phyloP scores from a whole-genome alignment of 2,329 filamentous ascomycete species.

The Hypoxylon sp. region DNA sequence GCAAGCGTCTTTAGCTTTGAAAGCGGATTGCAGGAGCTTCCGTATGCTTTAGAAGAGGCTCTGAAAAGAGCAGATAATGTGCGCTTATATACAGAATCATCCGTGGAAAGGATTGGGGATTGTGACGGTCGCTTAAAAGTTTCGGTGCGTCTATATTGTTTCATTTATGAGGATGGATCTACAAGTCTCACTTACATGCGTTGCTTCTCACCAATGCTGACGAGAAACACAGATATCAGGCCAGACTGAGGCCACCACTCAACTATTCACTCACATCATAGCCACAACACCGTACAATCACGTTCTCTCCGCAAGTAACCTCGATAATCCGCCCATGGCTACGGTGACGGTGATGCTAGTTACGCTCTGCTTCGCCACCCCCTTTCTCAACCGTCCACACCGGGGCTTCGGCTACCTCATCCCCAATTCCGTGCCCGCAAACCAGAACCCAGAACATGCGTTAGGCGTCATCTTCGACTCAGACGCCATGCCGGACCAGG shows the following conservation, averaged over 20 bases:
- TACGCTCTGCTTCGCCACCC: conserved; percentile 21
- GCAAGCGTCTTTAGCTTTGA: conserved; percentile 18
- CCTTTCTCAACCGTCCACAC: conserved; percentile 22
- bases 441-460: conserved; percentile 27
- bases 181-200: too few species aligned
- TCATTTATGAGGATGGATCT: not conserved
- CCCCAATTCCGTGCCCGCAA: conserved; percentile 21
- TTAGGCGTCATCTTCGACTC: conserved; percentile 28
- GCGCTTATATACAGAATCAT: conserved; percentile 1
- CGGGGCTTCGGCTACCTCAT: conserved; percentile 30
- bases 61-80: conserved; percentile 2
- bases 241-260: not conserved
- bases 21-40: conserved; percentile 11
- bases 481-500: conserved; percentile 28
- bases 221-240: conserved; percentile 8
- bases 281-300: conserved; percentile 16
- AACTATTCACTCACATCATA: conserved; percentile 8
- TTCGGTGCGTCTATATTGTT: conserved; percentile 11
- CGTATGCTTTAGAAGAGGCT: conserved; percentile 7
- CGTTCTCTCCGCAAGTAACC: not conserved
- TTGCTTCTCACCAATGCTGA: not conserved
- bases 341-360: conserved; percentile 29
- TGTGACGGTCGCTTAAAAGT: not conserved
- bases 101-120: not conserved
- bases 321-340: not conserved